Evolutionary conservation across 177 flowering plant species (phyloP).

Genomic region (Telopea speciosissima): DNA sequence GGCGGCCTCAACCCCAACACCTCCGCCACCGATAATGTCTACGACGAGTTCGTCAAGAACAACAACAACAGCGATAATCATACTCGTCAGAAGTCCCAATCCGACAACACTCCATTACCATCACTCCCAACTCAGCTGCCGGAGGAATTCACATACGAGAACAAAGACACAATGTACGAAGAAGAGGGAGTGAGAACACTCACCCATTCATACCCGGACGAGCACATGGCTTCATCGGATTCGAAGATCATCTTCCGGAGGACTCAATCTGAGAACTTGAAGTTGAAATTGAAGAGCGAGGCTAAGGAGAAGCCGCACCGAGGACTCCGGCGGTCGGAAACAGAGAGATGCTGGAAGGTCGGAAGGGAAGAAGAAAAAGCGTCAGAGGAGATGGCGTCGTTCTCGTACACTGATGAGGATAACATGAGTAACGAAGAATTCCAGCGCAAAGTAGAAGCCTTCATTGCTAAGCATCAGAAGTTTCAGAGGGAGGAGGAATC

Average conservation of each 20-base stretch:
- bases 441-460: conserved; percentile 48
- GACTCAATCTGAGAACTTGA: conserved; percentile 26
- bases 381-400: conserved; percentile 9
- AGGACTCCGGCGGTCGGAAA: conserved; percentile 47
- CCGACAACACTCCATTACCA: background rate
- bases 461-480: conserved; percentile 44
- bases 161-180: conserved; percentile 26
- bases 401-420: conserved; percentile 23
- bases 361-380: background rate
- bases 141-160: conserved; percentile 19
- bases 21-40: conserved; percentile 12
- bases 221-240: background rate
- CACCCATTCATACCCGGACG: background rate
- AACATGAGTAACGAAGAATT: conserved; percentile 72
- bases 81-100: conserved; percentile 4
- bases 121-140: background rate
- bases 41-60: conserved; percentile 30
- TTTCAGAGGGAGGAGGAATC: conserved; percentile 42
- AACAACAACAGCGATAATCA: conserved; percentile 18
- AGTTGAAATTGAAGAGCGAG: conserved; percentile 20
- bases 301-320: conserved; percentile 6
- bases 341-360: conserved; percentile 18
- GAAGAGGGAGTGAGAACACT: background rate
- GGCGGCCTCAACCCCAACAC: background rate
- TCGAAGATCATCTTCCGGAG: conserved; percentile 8